These are phyloP conservation scores for Crithidia sp. DNA, from an alignment of 208 protist species.

Conservation along the genomic window DNA sequence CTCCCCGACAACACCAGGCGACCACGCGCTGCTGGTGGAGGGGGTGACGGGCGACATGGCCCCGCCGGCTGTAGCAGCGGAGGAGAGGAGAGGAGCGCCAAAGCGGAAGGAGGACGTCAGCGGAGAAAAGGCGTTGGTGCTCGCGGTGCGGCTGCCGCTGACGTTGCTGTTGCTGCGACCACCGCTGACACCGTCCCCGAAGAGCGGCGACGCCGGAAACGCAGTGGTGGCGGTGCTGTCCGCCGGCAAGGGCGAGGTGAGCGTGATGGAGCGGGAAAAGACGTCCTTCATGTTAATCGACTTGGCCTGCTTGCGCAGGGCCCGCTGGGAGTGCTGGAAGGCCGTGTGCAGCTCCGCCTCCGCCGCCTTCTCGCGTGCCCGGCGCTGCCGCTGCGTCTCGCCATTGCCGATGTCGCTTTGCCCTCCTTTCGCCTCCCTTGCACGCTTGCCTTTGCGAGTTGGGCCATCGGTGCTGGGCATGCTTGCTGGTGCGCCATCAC, in stretches of 20 bases:
- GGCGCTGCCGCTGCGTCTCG: constrained; percentile 12
- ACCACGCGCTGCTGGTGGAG: constrained; percentile 63
- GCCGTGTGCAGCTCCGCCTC: constrained; percentile 40
- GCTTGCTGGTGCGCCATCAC: not conserved
- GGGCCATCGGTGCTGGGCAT: not conserved
- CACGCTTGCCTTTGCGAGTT: constrained; percentile 7
- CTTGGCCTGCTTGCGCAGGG: constrained; percentile 68
- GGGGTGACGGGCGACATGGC: constrained; percentile 32
- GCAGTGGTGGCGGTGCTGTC: not conserved
- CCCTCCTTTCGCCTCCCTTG: not conserved
- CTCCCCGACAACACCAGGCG: constrained; percentile 48
- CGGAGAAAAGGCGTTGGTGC: not conserved
- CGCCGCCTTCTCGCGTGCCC: constrained; percentile 23
- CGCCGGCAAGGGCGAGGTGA: constrained; percentile 3
- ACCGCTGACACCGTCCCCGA: not conserved
- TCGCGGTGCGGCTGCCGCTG: not conserved
- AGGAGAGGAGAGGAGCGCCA: constrained; percentile 14
- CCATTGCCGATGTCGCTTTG: not conserved
- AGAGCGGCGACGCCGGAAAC: not conserved
- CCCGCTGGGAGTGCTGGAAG: constrained; percentile 71
- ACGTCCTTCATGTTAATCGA: constrained; percentile 72
- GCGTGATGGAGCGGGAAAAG: constrained; percentile 30
- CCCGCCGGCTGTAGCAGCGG: not conserved
- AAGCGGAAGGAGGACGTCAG: constrained; percentile 12
- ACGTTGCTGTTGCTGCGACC: not conserved